Base-by-base conservation (phyloP, 306 rosid species). In the Amphicarpaea edgeworthii region DNA sequence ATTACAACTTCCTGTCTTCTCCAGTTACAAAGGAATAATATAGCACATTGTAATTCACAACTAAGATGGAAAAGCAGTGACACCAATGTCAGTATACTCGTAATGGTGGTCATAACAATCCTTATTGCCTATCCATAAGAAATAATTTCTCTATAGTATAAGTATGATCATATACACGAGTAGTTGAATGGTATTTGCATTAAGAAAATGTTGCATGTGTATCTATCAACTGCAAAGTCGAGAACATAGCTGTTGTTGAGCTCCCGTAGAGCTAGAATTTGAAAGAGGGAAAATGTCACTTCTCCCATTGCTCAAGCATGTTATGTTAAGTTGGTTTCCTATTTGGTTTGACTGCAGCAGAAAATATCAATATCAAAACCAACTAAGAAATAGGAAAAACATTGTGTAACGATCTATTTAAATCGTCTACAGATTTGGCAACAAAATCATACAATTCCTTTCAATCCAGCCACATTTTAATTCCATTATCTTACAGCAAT, bases 241-340 rank as follows among this genome's bases (percentile, higher is more conserved):
- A 34, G 79, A 43, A 73, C 93, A 92, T 26, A 86, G 83, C 65
- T 81, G 87, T 81, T 76, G 86, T 81, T 76, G 86, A 66, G 76
- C 62, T 21, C 54, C 60, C 17, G 77, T 68, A 34, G 88, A 45
- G 76, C 79, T 79, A 47, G 16, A 46, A 55, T 76, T 58, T 14
- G 69, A 37, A 73, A 88, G 79, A 20, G 84, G 60, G 67, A 28
- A 85, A 7, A 68, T 45, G 38, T 20, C 41, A 66, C 81, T 90
- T 85, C 76, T 90, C 42, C 92, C 93, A 43, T 77, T 88, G 85
- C 89, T 75, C 77, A 81, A 5, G 64, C 96, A 90, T 46, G 93
- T 92, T 68, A 88, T 54, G 85, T 87, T 90, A 70, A 92, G 82
- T 68, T 86, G 87, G 38, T 87, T 87, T 83, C 89, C 85, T 0